phyloP scores from a whole-genome alignment of 768 basidiomycete genomes.

The Mycena polygramma region DNA sequence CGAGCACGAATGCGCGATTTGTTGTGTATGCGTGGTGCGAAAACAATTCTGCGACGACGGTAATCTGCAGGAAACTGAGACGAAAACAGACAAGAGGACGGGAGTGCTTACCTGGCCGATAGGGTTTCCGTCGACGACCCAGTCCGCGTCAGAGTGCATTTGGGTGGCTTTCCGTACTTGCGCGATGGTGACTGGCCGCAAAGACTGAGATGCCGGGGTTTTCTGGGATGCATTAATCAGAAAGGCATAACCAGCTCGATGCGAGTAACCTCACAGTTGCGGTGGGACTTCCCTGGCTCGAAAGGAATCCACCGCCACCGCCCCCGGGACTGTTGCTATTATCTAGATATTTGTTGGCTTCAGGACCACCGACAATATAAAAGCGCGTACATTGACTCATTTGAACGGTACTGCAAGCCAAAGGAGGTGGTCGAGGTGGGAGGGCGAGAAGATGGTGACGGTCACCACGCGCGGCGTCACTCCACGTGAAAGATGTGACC shows the following conservation, averaged over 20 bases:
- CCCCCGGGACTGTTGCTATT: slow-evolving; percentile 52
- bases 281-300: slow-evolving; percentile 75
- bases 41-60: slow-evolving; percentile 80
- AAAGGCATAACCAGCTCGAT: not conserved
- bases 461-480: not conserved
- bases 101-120: slow-evolving; percentile 76
- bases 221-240: slow-evolving; percentile 40
- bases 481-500: slow-evolving; percentile 1
- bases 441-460: not conserved
- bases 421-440: slow-evolving; percentile 9
- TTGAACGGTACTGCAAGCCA: not conserved
- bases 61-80: slow-evolving; percentile 61
- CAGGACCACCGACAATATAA: not conserved
- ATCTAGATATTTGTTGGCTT: slow-evolving; percentile 41
- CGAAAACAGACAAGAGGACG: slow-evolving; percentile 5
- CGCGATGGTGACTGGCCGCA: slow-evolving; percentile 57
- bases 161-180: slow-evolving; percentile 85
- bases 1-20: slow-evolving; percentile 82
- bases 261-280: slow-evolving; percentile 55
- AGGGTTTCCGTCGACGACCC: slow-evolving; percentile 84
- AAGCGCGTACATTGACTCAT: slow-evolving; percentile 52
- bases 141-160: slow-evolving; percentile 90
- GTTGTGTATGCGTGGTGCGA: slow-evolving; percentile 80
- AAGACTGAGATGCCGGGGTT: slow-evolving; percentile 54
- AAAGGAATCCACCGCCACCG: slow-evolving; percentile 63